A percentile compares a stretch with the other conserved stretches of the same genome.
Conservation (phyloP, 2,329 filamentous ascomycete genomes). For the Magnaporthiopsis rhizophila region DNA sequence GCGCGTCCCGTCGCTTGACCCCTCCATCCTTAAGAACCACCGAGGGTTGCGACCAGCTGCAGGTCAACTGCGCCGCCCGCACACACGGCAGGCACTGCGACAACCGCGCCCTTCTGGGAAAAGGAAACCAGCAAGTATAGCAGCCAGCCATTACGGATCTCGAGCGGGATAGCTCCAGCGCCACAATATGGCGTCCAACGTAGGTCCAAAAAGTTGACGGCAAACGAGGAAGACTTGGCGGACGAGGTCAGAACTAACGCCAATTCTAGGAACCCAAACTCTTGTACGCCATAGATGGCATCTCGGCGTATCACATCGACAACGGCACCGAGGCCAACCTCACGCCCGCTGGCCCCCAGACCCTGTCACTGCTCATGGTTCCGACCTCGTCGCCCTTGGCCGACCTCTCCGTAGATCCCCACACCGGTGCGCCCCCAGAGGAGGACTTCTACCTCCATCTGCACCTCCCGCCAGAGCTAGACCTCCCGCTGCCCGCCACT, state of each 20-base stretch:
- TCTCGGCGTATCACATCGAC: conserved; percentile 84
- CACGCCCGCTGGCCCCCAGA: conserved; percentile 81
- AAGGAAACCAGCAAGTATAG: background rate
- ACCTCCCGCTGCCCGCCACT: conserved; percentile 85
- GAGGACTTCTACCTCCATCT: conserved; percentile 97
- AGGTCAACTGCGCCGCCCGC: no score
- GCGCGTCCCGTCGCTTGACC: background rate
- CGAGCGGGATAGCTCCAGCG: background rate
- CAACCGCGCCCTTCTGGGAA: background rate
- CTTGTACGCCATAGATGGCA: conserved; percentile 68
- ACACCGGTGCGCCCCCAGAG: conserved; percentile 48
- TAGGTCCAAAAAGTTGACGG: background rate
- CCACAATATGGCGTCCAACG: background rate
- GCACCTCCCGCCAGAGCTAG: conserved; percentile 87
- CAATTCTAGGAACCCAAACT: conserved; percentile 51
- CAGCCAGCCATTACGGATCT: background rate
- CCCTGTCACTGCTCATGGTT: conserved; percentile 90
- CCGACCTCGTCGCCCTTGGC: conserved; percentile 73
- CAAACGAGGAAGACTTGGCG: background rate
- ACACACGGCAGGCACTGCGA: background rate
- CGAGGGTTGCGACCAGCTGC: background rate
- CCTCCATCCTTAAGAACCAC: background rate
- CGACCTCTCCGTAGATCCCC: conserved; percentile 42
- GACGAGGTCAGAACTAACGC: background rate
- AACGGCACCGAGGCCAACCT: conserved; percentile 78